Percentiles rank a stretch among this genome's conserved stretches.
These are phyloP conservation scores for Penicillium goetzii DNA, from an alignment of 495 filamentous ascomycete genomes.

Conservation along the genomic window DNA sequence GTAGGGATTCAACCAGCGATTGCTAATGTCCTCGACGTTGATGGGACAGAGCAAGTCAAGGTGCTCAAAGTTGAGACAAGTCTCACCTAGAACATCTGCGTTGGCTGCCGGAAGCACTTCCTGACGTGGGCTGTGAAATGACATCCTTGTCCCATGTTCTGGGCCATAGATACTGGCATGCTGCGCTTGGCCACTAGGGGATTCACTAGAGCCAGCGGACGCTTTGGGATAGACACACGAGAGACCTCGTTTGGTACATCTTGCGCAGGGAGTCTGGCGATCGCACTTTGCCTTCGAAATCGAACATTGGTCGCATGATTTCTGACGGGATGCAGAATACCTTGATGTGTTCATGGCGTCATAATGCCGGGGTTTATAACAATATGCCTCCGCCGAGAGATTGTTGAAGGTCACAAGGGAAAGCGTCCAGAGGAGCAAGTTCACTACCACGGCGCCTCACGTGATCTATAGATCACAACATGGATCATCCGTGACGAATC, in stretches of 20 bases:
- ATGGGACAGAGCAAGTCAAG: conserved; percentile 47
- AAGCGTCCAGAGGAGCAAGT: not conserved
- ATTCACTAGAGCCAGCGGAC: not conserved
- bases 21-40: conserved; percentile 47
- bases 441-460: not conserved
- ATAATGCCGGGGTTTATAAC: not conserved
- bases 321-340: conserved; percentile 48
- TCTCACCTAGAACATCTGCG: not conserved
- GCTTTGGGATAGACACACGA: conserved; percentile 23
- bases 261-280: conserved; percentile 36
- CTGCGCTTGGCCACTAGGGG: not conserved
- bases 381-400: not conserved
- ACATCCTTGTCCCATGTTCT: not conserved
- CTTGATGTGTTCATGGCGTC: conserved; percentile 37
- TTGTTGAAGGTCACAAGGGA: not conserved
- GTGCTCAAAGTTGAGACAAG: conserved; percentile 24
- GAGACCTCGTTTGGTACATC: conserved; percentile 34
- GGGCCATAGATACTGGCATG: not conserved
- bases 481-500: not conserved
- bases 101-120: not conserved
- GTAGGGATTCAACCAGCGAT: conserved; percentile 51
- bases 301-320: conserved; percentile 48
- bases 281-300: conserved; percentile 48
- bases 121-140: not conserved
- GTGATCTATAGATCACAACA: not conserved